Evolutionary conservation across 2,329 filamentous ascomycete genomes (phyloP).

Genomic region (Verticillium tricorpus): DNA sequence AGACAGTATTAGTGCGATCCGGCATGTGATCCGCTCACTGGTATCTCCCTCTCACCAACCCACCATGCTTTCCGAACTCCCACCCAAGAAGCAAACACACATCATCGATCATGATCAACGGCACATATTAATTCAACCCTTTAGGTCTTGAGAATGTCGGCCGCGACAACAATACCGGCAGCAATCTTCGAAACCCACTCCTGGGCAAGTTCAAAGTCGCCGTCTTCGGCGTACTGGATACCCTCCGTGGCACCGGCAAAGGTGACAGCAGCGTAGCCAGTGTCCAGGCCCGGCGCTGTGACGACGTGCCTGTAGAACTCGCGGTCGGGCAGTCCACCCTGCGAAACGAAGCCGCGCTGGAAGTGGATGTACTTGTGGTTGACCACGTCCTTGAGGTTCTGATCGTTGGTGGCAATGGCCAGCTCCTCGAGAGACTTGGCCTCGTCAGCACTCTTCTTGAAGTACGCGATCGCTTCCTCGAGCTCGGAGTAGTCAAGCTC

Average conservation of each 20-base stretch:
- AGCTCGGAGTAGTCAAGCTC: slow-evolving; percentile 32
- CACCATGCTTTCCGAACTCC: not conserved
- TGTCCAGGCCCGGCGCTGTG: slow-evolving; percentile 42
- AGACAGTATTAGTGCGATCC: not conserved
- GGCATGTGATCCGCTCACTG: not conserved
- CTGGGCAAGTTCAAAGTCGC: slow-evolving; percentile 21
- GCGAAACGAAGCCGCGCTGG: slow-evolving; percentile 42
- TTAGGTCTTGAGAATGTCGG: slow-evolving; percentile 27
- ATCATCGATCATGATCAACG: not conserved
- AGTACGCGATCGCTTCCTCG: slow-evolving; percentile 31
- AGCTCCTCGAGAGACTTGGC: slow-evolving; percentile 25
- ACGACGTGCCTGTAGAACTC: slow-evolving; percentile 43
- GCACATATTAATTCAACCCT: not conserved
- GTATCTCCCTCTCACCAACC: not conserved
- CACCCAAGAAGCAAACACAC: not conserved
- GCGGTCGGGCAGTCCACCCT: slow-evolving; percentile 39
- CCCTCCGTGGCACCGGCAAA: slow-evolving; percentile 63
- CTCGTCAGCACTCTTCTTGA: slow-evolving; percentile 25
- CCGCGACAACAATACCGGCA: slow-evolving; percentile 25
- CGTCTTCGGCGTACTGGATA: slow-evolving; percentile 48
- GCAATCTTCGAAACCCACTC: slow-evolving; percentile 32
- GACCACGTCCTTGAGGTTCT: slow-evolving; percentile 27
- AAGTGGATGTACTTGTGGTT: slow-evolving; percentile 45
- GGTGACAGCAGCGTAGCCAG: slow-evolving; percentile 35
- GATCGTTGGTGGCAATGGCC: slow-evolving; percentile 21